Percentiles rank a stretch among this genome's conserved stretches.
Evolutionary conservation across 2,329 filamentous ascomycete species (phyloP).

Genomic region (Ophiostoma australiae): DNA sequence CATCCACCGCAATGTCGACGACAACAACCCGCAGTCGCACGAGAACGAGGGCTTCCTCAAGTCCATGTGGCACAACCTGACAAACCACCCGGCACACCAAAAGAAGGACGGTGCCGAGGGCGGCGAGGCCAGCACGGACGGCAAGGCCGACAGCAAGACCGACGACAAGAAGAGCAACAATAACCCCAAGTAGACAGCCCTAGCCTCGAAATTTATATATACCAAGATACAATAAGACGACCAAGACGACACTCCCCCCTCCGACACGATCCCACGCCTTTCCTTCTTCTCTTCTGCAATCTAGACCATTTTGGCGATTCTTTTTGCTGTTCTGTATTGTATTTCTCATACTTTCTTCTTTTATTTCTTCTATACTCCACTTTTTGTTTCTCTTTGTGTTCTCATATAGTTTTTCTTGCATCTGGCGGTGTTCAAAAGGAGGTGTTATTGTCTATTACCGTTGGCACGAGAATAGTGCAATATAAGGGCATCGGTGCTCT

Average conservation of each 20-base stretch:
- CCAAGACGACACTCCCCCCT: slow-evolving; percentile 3
- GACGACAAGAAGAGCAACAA: background rate
- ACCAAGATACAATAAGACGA: background rate
- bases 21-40: slow-evolving; percentile 45
- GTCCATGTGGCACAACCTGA: slow-evolving; percentile 86
- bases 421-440: background rate
- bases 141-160: slow-evolving; percentile 18
- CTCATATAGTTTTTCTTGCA: background rate
- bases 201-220: slow-evolving; percentile 26
- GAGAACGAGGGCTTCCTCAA: slow-evolving; percentile 88
- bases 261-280: background rate
- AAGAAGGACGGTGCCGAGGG: slow-evolving; percentile 33
- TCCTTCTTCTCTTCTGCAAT: background rate
- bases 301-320: background rate
- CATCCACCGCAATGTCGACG: slow-evolving; percentile 46
- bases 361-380: background rate
- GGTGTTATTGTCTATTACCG: slow-evolving; percentile 12
- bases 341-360: slow-evolving; percentile 9
- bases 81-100: slow-evolving; percentile 62
- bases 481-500: background rate
- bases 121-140: slow-evolving; percentile 17
- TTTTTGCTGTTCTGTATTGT: background rate
- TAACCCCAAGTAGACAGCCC: background rate
- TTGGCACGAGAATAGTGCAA: background rate
- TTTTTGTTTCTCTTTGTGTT: slow-evolving; percentile 3